These are phyloP conservation scores for Herpetomonas tarakana DNA, from an alignment of 208 protist genomes.

Conservation along the genomic window DNA sequence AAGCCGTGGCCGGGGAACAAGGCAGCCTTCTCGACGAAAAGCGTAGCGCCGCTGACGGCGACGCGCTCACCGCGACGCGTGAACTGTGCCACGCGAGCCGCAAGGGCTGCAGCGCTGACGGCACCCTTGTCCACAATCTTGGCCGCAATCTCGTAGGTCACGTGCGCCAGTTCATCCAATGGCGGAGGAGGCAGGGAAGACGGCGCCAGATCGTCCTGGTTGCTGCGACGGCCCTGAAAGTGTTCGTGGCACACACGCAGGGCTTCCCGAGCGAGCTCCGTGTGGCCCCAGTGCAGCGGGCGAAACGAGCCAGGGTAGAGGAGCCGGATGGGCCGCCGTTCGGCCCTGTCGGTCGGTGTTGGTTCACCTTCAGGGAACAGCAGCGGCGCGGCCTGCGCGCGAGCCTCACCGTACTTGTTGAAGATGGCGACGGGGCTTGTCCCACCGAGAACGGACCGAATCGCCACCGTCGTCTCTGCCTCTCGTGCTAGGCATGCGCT, in stretches of 20 bases:
- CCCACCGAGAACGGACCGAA: slow-evolving; percentile 15
- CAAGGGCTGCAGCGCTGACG: slow-evolving; percentile 27
- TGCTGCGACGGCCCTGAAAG: slow-evolving; percentile 2
- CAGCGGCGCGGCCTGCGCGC: neutral
- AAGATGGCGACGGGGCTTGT: slow-evolving; percentile 31
- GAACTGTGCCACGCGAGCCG: slow-evolving; percentile 49
- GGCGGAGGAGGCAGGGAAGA: too few relatives aligned
- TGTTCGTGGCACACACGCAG: slow-evolving; percentile 11
- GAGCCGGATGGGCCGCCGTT: slow-evolving; percentile 17
- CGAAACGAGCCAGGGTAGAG: slow-evolving; percentile 76
- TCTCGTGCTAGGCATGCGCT: too few relatives aligned
- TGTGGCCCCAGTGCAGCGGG: slow-evolving; percentile 79
- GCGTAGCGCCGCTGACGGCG: slow-evolving; percentile 48
- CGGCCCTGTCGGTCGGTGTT: neutral
- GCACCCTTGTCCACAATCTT: slow-evolving; percentile 59
- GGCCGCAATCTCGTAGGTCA: slow-evolving; percentile 70
- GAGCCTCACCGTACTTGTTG: slow-evolving; percentile 54
- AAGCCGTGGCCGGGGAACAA: slow-evolving; percentile 68
- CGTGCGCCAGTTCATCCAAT: slow-evolving; percentile 14
- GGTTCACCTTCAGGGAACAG: neutral
- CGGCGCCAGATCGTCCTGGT: neutral
- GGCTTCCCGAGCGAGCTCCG: slow-evolving; percentile 53
- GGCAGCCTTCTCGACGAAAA: slow-evolving; percentile 63
- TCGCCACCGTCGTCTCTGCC: neutral
- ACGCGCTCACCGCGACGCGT: slow-evolving; percentile 39